phyloP scores from a whole-genome alignment of 306 rosid genomes.

The Fragaria vesca region DNA sequence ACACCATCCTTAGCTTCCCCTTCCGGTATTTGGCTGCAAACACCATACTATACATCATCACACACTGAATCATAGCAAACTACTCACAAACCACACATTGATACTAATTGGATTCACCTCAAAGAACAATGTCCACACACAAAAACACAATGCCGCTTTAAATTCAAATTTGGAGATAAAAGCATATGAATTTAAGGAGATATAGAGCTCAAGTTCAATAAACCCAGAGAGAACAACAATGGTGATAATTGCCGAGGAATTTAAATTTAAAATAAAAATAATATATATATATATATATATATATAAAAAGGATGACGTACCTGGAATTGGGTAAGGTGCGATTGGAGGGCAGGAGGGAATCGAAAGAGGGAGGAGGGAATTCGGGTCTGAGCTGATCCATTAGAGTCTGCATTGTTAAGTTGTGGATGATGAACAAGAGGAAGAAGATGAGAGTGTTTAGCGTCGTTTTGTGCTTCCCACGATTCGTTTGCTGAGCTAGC shows the following conservation, averaged over 20 bases:
- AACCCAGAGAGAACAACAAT: no score
- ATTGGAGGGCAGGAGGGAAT: neutral
- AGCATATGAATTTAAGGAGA: neutral
- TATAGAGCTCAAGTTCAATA: no score
- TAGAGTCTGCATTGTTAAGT: neutral
- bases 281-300: no score
- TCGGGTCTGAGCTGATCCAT: slow-evolving; percentile 31
- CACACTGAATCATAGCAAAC: neutral
- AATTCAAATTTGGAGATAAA: neutral
- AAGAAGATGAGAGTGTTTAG: no score
- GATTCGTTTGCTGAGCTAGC: no score
- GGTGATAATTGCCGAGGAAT: no score
- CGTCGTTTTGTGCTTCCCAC: slow-evolving; percentile 6
- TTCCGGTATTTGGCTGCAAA: slow-evolving; percentile 51
- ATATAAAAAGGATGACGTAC: neutral
- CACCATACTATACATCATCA: neutral
- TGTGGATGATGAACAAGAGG: no score
- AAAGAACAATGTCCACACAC: neutral
- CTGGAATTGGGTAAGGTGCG: slow-evolving; percentile 40
- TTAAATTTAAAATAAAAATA: no score
- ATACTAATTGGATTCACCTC: slow-evolving; percentile 4
- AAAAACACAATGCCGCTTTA: neutral
- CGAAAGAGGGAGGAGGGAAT: no score
- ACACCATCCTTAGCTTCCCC: slow-evolving; percentile 55
- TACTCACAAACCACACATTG: neutral